Conservation (phyloP, 2,329 filamentous ascomycete species). For the Calonectria crousiana region DNA sequence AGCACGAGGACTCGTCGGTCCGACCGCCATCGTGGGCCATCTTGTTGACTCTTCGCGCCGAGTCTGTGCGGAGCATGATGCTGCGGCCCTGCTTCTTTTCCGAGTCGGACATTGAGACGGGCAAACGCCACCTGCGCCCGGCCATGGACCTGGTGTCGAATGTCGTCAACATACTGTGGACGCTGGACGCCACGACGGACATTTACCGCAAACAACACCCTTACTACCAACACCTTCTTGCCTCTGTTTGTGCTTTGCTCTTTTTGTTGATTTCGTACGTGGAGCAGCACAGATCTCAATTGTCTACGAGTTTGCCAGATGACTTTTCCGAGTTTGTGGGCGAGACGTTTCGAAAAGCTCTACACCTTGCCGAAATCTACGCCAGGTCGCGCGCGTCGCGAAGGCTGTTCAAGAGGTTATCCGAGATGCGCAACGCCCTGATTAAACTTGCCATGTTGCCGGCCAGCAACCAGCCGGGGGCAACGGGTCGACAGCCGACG, state of each 20-base stretch:
- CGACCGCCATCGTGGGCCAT: conserved; percentile 6
- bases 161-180: conserved; percentile 3
- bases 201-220: conserved; percentile 17
- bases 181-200: not conserved
- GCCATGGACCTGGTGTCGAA: not conserved
- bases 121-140: not conserved
- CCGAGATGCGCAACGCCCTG: not conserved
- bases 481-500: not conserved
- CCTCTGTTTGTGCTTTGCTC: not conserved
- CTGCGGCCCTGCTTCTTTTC: not conserved
- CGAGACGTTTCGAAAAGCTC: not conserved
- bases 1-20: not conserved
- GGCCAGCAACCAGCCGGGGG: not conserved
- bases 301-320: not conserved
- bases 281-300: not conserved
- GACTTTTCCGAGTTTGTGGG: conserved; percentile 6
- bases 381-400: conserved; percentile 3
- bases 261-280: conserved; percentile 7
- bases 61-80: not conserved
- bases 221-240: conserved; percentile 12
- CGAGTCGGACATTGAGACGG: not conserved
- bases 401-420: not conserved
- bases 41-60: not conserved
- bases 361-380: not conserved
- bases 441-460: not conserved